A percentile compares a stretch with the other conserved stretches of the same genome.
Conservation (phyloP, 2,329 filamentous ascomycete species). For the Neofusicoccum parvum region DNA sequence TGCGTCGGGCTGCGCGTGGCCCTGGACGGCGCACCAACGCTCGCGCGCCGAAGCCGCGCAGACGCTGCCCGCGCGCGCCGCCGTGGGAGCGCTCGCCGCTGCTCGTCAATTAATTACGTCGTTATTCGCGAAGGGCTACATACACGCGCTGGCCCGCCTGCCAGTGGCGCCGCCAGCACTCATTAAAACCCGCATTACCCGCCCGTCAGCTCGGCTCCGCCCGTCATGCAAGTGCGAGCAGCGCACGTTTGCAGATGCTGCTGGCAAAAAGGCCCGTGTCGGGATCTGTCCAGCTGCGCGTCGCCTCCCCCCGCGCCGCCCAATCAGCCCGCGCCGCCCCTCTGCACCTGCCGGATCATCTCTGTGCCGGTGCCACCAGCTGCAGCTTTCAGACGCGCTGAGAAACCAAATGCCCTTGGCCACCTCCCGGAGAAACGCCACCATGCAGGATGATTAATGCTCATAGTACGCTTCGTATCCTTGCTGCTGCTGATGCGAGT, state of each 20-base stretch:
- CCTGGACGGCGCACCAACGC: not conserved
- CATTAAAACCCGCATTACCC: constrained; percentile 14
- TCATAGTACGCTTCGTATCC: constrained; percentile 44
- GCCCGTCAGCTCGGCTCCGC: constrained; percentile 21
- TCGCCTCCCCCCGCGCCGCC: not conserved
- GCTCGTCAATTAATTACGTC: constrained; percentile 10
- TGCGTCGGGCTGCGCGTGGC: constrained; percentile 17
- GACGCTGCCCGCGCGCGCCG: not conserved
- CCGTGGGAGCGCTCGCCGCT: not conserved
- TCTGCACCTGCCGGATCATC: constrained; percentile 5
- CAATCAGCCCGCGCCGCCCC: not conserved
- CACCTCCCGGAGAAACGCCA: constrained; percentile 7
- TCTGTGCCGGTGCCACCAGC: constrained; percentile 12
- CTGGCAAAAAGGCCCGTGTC: constrained; percentile 16
- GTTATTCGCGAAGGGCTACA: not conserved
- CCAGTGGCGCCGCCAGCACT: not conserved
- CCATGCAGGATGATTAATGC: constrained; percentile 28
- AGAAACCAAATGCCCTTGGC: constrained; percentile 10
- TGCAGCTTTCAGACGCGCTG: constrained; percentile 13
- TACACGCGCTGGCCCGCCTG: not conserved
- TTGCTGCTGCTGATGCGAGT: constrained; percentile 33
- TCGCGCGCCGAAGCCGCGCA: not conserved
- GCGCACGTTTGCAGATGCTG: constrained; percentile 18
- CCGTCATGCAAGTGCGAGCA: constrained; percentile 18
- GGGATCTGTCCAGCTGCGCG: constrained; percentile 14